Conservation (phyloP, 805 yeast genomes). For the Lachancea dasiensis region DNA sequence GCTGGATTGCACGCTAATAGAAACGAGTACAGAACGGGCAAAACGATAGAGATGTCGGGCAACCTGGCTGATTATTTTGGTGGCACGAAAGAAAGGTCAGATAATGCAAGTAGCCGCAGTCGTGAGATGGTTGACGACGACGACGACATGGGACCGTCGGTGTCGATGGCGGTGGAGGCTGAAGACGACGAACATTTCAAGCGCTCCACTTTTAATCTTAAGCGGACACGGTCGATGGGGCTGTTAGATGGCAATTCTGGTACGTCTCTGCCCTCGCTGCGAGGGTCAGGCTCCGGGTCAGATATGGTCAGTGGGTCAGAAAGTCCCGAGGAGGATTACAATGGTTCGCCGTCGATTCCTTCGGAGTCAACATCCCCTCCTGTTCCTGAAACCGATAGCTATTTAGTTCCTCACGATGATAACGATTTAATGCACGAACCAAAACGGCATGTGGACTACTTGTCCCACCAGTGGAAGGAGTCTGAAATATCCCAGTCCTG, state of each 20-base stretch:
- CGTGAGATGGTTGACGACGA: slow-evolving; percentile 7
- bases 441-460: slow-evolving; percentile 85
- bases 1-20: background rate
- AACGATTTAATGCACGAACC: slow-evolving; percentile 76
- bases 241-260: slow-evolving; percentile 63
- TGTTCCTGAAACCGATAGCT: slow-evolving; percentile 26
- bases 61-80: slow-evolving; percentile 29
- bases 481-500: slow-evolving; percentile 89
- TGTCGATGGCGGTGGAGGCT: slow-evolving; percentile 58
- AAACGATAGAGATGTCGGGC: slow-evolving; percentile 20
- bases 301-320: slow-evolving; percentile 18
- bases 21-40: background rate
- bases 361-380: slow-evolving; percentile 34
- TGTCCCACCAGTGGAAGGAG: slow-evolving; percentile 95
- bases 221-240: slow-evolving; percentile 80
- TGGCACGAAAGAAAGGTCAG: slow-evolving; percentile 6
- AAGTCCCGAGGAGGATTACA: slow-evolving; percentile 8
- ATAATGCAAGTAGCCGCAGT: background rate
- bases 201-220: slow-evolving; percentile 63
- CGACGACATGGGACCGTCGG: slow-evolving; percentile 35
- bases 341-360: slow-evolving; percentile 7
- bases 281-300: slow-evolving; percentile 21
- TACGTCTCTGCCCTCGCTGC: background rate
- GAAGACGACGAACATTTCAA: slow-evolving; percentile 64
- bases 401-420: slow-evolving; percentile 68